Percentiles rank a stretch among this genome's conserved stretches.
Conservation (phyloP, 257 asterid genomes). For the Solanum rostratum region DNA sequence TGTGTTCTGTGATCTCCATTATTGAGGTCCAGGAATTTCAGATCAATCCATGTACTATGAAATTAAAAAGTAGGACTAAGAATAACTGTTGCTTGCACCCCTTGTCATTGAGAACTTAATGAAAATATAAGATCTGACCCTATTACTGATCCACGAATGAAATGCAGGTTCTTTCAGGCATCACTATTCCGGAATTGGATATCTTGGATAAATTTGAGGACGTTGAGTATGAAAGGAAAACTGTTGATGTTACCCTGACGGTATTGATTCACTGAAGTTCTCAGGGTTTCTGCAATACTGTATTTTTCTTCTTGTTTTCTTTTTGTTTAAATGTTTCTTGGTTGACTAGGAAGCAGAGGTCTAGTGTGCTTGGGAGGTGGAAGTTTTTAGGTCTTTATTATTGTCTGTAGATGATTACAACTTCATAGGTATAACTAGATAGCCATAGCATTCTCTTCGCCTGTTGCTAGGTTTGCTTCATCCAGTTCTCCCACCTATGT, state of each 20-base stretch:
- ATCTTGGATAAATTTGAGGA: slow-evolving; percentile 79
- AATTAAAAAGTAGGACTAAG: not conserved
- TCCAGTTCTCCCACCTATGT: not conserved
- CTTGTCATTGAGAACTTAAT: not conserved
- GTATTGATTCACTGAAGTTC: slow-evolving; percentile 14
- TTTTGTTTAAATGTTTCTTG: not conserved
- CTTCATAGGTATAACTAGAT: not conserved
- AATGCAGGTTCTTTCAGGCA: slow-evolving; percentile 55
- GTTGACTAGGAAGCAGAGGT: not conserved
- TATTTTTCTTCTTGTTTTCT: not conserved
- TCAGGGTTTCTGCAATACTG: not conserved
- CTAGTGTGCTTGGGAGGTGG: not conserved
- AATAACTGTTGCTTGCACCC: not conserved
- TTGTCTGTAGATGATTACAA: not conserved
- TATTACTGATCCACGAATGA: not conserved
- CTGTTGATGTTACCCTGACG: slow-evolving; percentile 39
- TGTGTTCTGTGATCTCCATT: not conserved
- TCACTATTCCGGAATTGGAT: slow-evolving; percentile 61
- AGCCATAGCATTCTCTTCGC: not conserved
- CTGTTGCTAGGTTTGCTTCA: not conserved
- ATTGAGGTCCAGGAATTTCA: not conserved
- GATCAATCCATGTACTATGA: not conserved
- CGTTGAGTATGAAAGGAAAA: slow-evolving; percentile 62
- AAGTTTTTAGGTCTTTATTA: not conserved
- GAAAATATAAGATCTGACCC: not conserved